phyloP scores from a whole-genome alignment of 371 early-diverging fungal species.

The Lichtheimia hyalospora region DNA sequence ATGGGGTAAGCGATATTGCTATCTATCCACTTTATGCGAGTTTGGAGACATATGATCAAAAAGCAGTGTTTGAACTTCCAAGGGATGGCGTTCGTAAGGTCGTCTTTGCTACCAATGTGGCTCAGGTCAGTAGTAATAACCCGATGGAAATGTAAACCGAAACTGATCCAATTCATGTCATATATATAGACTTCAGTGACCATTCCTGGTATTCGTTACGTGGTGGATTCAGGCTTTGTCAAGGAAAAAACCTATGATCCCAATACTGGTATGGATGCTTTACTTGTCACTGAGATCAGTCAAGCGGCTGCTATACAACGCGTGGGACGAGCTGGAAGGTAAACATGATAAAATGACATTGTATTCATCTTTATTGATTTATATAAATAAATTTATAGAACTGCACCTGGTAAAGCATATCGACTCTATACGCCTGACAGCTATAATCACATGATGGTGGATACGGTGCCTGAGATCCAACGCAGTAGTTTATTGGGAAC shows the following conservation, averaged over 20 bases:
- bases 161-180: neutral
- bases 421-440: conserved; percentile 92
- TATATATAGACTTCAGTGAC: conserved; percentile 62
- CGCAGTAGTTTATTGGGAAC: conserved; percentile 89
- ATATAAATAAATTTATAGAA: conserved; percentile 18
- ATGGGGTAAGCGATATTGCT: conserved; percentile 46
- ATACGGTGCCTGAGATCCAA: conserved; percentile 95
- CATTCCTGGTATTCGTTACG: conserved; percentile 88
- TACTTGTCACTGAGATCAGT: conserved; percentile 74
- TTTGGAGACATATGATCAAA: conserved; percentile 87
- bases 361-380: neutral
- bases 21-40: conserved; percentile 92
- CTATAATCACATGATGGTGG: conserved; percentile 78
- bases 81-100: conserved; percentile 85
- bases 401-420: conserved; percentile 91
- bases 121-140: conserved; percentile 77
- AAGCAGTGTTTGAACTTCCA: conserved; percentile 90
- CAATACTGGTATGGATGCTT: conserved; percentile 83
- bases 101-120: conserved; percentile 99
- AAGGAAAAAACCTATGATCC: conserved; percentile 87
- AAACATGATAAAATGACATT: neutral
- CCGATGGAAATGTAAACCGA: no score
- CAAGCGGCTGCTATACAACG: conserved; percentile 97
- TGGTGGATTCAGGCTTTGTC: conserved; percentile 92
- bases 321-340: conserved; percentile 98